A percentile compares a stretch with the other conserved stretches of the same genome.
These are phyloP conservation scores for Suhomyces ambrosiae DNA, from an alignment of 1,139 yeast genomes.

Conservation along the genomic window DNA sequence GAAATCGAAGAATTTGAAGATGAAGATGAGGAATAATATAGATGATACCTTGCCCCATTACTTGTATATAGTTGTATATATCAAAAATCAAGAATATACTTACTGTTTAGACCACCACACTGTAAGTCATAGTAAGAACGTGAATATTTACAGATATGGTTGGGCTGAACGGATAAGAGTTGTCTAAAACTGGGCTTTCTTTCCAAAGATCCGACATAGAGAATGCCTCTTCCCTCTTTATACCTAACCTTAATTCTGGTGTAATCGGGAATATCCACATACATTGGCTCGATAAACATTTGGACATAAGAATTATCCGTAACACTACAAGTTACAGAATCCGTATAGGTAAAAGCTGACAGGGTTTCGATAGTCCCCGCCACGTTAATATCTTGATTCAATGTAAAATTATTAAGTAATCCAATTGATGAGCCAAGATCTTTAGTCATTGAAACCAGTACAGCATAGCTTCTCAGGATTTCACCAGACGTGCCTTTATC, in stretches of 20 bases:
- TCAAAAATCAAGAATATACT: constrained; percentile 4
- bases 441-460: constrained; percentile 2
- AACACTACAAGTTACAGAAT: constrained; percentile 19
- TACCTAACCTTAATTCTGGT: constrained; percentile 15
- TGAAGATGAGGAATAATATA: constrained; percentile 38
- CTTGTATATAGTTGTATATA: too few species aligned
- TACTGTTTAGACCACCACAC: constrained; percentile 6
- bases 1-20: constrained; percentile 48
- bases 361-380: constrained; percentile 2
- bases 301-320: constrained; percentile 22
- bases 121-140: constrained; percentile 5
- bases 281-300: constrained; percentile 17
- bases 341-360: constrained; percentile 12
- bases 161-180: constrained; percentile 4
- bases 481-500: constrained; percentile 4
- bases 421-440: constrained; percentile 1
- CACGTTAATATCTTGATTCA: background rate
- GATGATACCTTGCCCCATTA: background rate
- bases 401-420: constrained; percentile 1
- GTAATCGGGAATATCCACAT: constrained; percentile 16
- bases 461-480: constrained; percentile 7
- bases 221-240: constrained; percentile 4
- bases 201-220: constrained; percentile 1
- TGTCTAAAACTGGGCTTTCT: constrained; percentile 3
- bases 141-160: constrained; percentile 9